phyloP scores from a whole-genome alignment of 2,329 filamentous ascomycete species.

The Bimuria novae-zelandiae region DNA sequence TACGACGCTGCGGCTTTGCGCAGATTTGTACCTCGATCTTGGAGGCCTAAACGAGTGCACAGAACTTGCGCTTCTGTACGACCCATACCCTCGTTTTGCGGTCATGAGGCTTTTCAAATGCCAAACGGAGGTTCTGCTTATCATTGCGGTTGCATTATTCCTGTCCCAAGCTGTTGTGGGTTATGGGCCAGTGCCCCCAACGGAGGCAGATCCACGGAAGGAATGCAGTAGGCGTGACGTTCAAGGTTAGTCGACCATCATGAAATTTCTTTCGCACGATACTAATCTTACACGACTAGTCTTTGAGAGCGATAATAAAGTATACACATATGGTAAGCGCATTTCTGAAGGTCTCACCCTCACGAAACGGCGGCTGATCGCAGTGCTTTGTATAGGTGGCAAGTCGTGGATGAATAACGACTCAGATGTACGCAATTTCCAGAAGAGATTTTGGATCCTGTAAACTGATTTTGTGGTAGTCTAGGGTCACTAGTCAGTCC shows the following conservation, averaged over 20 bases:
- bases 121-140: neutral
- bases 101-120: too few relatives aligned
- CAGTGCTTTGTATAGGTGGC: conserved; percentile 5
- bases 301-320: conserved; percentile 10
- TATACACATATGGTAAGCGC: conserved; percentile 18
- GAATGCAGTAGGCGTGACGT: neutral
- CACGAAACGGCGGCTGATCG: neutral
- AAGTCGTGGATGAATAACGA: conserved; percentile 15
- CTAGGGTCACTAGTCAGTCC: conserved; percentile 9
- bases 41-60: too few relatives aligned
- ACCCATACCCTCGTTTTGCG: too few relatives aligned
- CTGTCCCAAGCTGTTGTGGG: neutral
- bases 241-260: neutral
- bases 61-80: too few relatives aligned
- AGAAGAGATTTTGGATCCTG: too few relatives aligned
- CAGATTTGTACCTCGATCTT: too few relatives aligned
- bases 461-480: neutral
- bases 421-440: neutral
- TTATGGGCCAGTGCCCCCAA: neutral
- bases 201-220: neutral
- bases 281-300: neutral
- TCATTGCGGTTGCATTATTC: neutral
- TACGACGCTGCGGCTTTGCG: too few relatives aligned
- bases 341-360: too few relatives aligned
- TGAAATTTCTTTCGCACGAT: too few relatives aligned